Base-by-base conservation (phyloP, 2,329 filamentous ascomycete genomes). In the Pseudocercospora fuligena region DNA sequence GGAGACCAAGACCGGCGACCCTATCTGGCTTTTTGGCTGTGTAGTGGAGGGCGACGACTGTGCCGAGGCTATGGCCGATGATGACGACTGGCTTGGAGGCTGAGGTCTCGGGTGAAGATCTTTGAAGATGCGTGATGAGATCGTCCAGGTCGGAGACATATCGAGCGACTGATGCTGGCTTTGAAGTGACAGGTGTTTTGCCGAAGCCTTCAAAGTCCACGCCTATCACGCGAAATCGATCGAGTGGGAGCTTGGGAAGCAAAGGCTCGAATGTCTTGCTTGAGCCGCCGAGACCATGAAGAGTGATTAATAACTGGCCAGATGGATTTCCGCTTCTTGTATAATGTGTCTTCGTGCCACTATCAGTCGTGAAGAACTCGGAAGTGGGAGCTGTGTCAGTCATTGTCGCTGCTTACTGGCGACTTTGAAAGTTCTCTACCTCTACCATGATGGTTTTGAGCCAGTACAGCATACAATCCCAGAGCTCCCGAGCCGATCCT, bases 1-100 rank as follows among this genome's bases (percentile, higher is more conserved):
- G 61, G n/a, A 67, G 61, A 29, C 65, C 61, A 43, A 67, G 61
- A 43, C 65, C 61, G 1, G 85, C 85, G 5, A 69, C 60, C 14
- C 64, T 58, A 21, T 58, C 29, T 11, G 64, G 60, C n/a, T 61
- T 23, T 8, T 16, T 23, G 33, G 61, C 54, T 27, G 64, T 57
- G 33, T 68, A 68, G 54, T 68, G 66, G 8, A 68, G 60, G 8
- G 60, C 66, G 60, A 69, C 27, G 27, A 67, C 53, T 12, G 56
- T 19, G 14, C 65, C 65, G 31, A 67, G 61, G 59, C 65, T 67
- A 29, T 67, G 65, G 21, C 65, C 65, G 51, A 67, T 61, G 61
- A 67, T 67, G 61, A 58, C 46, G 54, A 61, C 47, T 19, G 60
- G 51, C 51, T 56, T 31, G 12, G 51, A 56, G 27, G 16, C 14